Percentiles rank a stretch among this genome's conserved stretches.
Conservation (phyloP, 2,329 filamentous ascomycete species). For the Exophiala mesophila region DNA sequence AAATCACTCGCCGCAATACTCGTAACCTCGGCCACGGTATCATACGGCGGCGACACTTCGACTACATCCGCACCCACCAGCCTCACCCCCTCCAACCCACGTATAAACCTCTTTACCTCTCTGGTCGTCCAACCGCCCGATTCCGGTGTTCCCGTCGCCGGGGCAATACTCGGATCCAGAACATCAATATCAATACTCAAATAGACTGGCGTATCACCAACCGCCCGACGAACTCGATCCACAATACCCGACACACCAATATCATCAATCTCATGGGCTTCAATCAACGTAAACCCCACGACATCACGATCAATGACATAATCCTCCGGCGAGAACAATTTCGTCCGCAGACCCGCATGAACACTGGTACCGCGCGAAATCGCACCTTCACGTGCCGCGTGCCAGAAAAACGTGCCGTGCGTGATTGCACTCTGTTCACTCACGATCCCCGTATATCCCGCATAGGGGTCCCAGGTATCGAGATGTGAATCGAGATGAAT, state of each 20-base stretch:
- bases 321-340: constrained; percentile 69
- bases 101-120: constrained; percentile 26
- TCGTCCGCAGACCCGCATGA: constrained; percentile 81
- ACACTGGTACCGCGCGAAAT: constrained; percentile 79
- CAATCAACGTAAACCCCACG: constrained; percentile 72
- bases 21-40: constrained; percentile 28
- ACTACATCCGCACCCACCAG: constrained; percentile 29
- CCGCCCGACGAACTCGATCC: constrained; percentile 67
- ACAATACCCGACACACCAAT: constrained; percentile 69
- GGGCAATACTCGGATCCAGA: constrained; percentile 32
- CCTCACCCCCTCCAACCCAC: constrained; percentile 25
- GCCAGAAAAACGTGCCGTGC: constrained; percentile 86
- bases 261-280: constrained; percentile 66
- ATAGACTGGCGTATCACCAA: constrained; percentile 53
- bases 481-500: constrained; percentile 61
- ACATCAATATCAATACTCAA: constrained; percentile 34
- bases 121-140: constrained; percentile 28
- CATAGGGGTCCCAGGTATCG: constrained; percentile 70
- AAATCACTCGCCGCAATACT: constrained; percentile 30
- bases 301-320: constrained; percentile 82
- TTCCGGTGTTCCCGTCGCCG: constrained; percentile 31
- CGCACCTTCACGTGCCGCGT: constrained; percentile 71
- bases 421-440: constrained; percentile 72
- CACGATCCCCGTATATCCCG: constrained; percentile 71
- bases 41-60: constrained; percentile 27